phyloP scores from a whole-genome alignment of 2,329 filamentous ascomycete species.

The Huntiella omanensis region DNA sequence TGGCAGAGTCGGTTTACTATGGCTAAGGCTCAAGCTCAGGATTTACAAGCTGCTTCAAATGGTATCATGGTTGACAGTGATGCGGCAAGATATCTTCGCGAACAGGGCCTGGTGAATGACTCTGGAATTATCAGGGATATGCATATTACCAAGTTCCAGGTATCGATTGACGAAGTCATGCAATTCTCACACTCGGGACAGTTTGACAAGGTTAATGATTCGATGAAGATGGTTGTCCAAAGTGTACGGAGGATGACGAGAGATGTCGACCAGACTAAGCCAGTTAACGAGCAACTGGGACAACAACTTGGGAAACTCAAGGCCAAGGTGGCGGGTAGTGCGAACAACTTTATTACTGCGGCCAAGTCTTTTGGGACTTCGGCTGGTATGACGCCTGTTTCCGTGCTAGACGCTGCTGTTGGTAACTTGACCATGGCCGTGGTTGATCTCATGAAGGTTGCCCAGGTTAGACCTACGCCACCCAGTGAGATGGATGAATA shows the following conservation, averaged over 20 bases:
- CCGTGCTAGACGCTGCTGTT: constrained; percentile 77
- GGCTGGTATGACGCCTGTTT: constrained; percentile 77
- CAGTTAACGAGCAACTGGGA: constrained; percentile 32
- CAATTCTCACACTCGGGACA: constrained; percentile 56
- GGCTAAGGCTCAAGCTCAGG: constrained; percentile 71
- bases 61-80: constrained; percentile 53
- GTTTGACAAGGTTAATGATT: constrained; percentile 56
- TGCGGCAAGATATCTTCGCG: constrained; percentile 45
- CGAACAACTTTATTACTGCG: constrained; percentile 89
- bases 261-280: constrained; percentile 46
- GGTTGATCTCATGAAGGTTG: constrained; percentile 65
- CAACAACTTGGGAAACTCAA: constrained; percentile 54
- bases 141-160: constrained; percentile 86
- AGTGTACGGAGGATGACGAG: constrained; percentile 70
- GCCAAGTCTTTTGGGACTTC: constrained; percentile 78
- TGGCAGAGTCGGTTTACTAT: constrained; percentile 85
- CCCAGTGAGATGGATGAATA: constrained; percentile 60
- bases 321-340: constrained; percentile 70
- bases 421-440: constrained; percentile 75
- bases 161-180: constrained; percentile 80
- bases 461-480: constrained; percentile 66
- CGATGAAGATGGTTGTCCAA: constrained; percentile 72
- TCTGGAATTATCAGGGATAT: constrained; percentile 75
- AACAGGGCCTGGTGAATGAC: constrained; percentile 48
- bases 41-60: constrained; percentile 61